phyloP scores from a whole-genome alignment of 2,329 filamentous ascomycete genomes.

The Aspergillus oerlinghausenensis region DNA sequence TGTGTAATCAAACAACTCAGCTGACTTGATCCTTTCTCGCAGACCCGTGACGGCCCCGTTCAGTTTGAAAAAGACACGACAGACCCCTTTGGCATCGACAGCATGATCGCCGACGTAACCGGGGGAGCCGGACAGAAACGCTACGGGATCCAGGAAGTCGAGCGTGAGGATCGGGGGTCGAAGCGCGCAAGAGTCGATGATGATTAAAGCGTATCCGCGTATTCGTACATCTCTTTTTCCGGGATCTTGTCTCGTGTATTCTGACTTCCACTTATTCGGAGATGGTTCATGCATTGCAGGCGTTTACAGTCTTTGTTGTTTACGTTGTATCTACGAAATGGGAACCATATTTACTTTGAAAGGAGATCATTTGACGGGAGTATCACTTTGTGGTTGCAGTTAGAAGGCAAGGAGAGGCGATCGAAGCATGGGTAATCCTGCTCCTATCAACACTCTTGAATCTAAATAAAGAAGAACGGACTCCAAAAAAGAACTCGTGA shows the following conservation, averaged over 20 bases:
- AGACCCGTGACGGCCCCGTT: slow-evolving; percentile 83
- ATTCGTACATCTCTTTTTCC: neutral
- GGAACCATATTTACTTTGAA: slow-evolving; percentile 6
- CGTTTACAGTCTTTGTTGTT: slow-evolving; percentile 15
- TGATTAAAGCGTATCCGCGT: slow-evolving; percentile 40
- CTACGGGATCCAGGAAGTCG: slow-evolving; percentile 41
- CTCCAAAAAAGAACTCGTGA: neutral
- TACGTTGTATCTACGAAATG: neutral
- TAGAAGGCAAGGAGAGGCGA: neutral
- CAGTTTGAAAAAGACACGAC: slow-evolving; percentile 87
- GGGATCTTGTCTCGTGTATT: slow-evolving; percentile 9
- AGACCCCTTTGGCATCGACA: slow-evolving; percentile 92
- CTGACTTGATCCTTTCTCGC: slow-evolving; percentile 1
- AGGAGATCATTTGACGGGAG: neutral
- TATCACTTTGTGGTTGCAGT: neutral
- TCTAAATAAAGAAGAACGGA: neutral
- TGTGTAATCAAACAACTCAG: neutral
- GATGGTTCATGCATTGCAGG: slow-evolving; percentile 26
- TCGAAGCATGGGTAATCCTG: neutral
- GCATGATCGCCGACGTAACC: slow-evolving; percentile 79
- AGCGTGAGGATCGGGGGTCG: slow-evolving; percentile 31
- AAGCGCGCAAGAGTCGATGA: slow-evolving; percentile 79
- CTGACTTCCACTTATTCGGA: slow-evolving; percentile 4
- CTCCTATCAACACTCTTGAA: neutral
- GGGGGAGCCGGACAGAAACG: slow-evolving; percentile 47